Evolutionary conservation across 2,329 filamentous ascomycete species (phyloP), one percentile per base, ranked within the genome.

Genomic region (Cercospora canescens): DNA sequence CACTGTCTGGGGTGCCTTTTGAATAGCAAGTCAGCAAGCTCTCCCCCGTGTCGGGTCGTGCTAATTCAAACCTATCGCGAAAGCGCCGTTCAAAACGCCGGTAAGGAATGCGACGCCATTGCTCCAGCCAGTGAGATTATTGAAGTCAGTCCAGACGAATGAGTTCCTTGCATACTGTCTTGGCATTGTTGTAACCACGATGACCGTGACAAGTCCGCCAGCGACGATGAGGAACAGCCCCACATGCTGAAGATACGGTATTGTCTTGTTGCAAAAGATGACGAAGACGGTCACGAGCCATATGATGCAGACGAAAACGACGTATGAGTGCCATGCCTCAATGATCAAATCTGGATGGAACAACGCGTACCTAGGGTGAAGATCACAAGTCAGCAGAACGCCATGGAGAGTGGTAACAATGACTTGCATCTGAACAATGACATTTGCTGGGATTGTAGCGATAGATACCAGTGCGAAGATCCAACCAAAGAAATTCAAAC

Each of bases 401-500:
- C 39, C 21, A 21, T 21, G 6, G 4, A 21, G 39, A 16, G 3
- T 2, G 1, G 39, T 21, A 9, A 21, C 1, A 21, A 45, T 4
- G n/a, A 2, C 24, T 52, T n/a, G 21, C 21, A 89, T 85, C 71
- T 86, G 84, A 18, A 89, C 84, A 12, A 84, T 77, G 69, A 88
- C 83, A 72, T 89, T 88, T 67, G 83, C 84, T 4, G 86, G 81
- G 65, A 89, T 87, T 64, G 84, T 82, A 16, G 84, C 79, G 72
- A 89, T 85, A 1, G 86, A 86, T 4, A 87, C 85, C 6, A 87
- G 81, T 0, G 86, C 87, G 65, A 89, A 87, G 68, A 89, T 84
- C 88, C 88, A 89, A 14, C 82, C 85, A 67, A 84, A 85, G 70
- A 86, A 86, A 73, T 87, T 87, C 50, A 78, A 67, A 7, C 32